phyloP scores from a whole-genome alignment of 441 rosid genomes.

The Geranium incanum region DNA sequence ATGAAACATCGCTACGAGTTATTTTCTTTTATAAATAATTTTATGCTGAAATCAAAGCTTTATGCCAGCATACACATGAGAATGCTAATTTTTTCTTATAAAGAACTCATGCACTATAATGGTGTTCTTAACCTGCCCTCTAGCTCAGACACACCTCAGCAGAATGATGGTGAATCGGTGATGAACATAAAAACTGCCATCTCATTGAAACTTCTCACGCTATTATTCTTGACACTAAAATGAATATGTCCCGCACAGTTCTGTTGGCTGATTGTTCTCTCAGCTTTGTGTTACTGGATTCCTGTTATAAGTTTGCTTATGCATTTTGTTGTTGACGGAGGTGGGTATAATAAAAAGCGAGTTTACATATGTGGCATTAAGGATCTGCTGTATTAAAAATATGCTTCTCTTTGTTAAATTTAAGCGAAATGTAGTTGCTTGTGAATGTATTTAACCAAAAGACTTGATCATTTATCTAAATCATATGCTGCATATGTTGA shows the following conservation, averaged over 20 bases:
- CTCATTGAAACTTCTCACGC: too few species aligned
- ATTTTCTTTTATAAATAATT: too few species aligned
- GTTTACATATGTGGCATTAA: not conserved
- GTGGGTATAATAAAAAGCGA: not conserved
- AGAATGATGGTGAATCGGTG: too few species aligned
- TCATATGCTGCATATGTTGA: not conserved
- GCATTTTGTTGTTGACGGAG: not conserved
- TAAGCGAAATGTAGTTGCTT: not conserved
- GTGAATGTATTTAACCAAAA: not conserved
- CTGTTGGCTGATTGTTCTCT: not conserved
- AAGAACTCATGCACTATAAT: too few species aligned
- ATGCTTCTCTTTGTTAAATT: not conserved
- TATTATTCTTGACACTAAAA: not conserved
- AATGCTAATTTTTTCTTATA: too few species aligned
- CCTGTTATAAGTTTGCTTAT: not conserved
- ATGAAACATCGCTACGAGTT: too few species aligned
- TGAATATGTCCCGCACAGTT: not conserved
- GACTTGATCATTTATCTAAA: not conserved
- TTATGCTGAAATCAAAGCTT: too few species aligned
- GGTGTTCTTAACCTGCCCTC: too few species aligned
- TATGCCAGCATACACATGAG: too few species aligned
- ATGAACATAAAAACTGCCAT: too few species aligned
- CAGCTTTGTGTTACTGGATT: not conserved
- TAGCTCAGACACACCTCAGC: too few species aligned
- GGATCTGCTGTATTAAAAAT: not conserved